Evolutionary conservation across 441 rosid genomes (phyloP).

Genomic region (Syzygium syzygioides): DNA sequence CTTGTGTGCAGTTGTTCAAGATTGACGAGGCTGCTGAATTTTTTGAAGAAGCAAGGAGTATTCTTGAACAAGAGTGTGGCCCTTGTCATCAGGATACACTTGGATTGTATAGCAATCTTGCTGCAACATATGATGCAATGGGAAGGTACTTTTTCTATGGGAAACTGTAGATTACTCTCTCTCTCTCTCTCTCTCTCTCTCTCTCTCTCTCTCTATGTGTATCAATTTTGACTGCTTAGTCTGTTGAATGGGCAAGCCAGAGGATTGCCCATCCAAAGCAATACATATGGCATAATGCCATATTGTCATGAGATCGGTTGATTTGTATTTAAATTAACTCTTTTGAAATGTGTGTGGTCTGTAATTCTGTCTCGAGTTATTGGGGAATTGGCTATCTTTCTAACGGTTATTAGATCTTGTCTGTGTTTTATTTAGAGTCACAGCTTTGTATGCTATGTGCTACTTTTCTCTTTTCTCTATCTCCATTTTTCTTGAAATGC

Average conservation of each 20-base stretch:
- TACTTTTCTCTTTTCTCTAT: background rate
- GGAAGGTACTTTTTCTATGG: constrained; percentile 57
- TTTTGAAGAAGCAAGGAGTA: constrained; percentile 85
- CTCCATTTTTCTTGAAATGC: background rate
- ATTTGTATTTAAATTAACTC: background rate
- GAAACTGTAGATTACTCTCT: background rate
- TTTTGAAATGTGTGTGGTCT: background rate
- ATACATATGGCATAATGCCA: background rate
- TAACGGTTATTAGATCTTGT: background rate
- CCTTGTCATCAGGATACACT: constrained; percentile 95
- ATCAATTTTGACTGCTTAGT: background rate
- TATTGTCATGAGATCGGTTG: background rate
- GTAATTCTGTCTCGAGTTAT: background rate
- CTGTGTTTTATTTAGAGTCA: background rate
- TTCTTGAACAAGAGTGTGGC: constrained; percentile 91
- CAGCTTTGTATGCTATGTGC: background rate
- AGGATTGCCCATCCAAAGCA: background rate
- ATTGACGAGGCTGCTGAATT: constrained; percentile 89
- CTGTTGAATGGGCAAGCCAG: background rate
- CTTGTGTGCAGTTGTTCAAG: constrained; percentile 93
- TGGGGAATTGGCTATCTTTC: background rate
- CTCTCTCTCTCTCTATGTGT: background rate
- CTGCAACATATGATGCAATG: constrained; percentile 99
- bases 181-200: background rate
- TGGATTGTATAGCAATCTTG: constrained; percentile 92